Evolutionary conservation across 2,329 filamentous ascomycete genomes (phyloP), one percentile per base, ranked within the genome.

Genomic region (Sclerotinia trifoliorum): DNA sequence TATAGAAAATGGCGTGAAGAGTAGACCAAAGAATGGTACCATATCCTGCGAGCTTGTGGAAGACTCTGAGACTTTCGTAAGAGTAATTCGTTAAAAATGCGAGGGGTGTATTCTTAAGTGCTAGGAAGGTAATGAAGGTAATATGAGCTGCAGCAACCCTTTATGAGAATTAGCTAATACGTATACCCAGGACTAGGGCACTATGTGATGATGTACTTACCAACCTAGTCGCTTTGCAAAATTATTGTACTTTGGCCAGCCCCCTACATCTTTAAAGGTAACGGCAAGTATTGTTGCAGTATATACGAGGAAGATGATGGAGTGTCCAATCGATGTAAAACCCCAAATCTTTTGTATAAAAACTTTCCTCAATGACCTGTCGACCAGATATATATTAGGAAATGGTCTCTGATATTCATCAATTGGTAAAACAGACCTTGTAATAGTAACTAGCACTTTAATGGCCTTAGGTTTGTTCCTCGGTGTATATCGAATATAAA

Each of bases 101-200:
- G 24, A 88, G 75, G 0, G 85, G 86, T 0, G 85, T 88, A 73
- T 88, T 87, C 72, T 87, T 87, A 54, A 88, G 78, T 1, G 83
- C 80, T 21, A 88, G 77, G 61, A 87, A 83, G 17, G 86, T 78
- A 17, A 86, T 80, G 21, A 88, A 77, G 17, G 79, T 77, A 42
- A 86, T 75, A 71, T 88, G 88, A 44, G 74, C 78, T 17, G 80
- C 73, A 0, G 80, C 76, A 74, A 85, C 78, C 83, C 83, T 85
- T 24, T 19, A 49, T 49, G 7, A 0, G 21, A 49, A 21, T 49
- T 24, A 49, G 48, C 7, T 13, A 11, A 21, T 10, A 49, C 19
- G n/a, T 10, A 11, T 49, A 24, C 6, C 21, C 21, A 24, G 5
- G 48, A 11, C 48, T 49, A 3, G 19, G 48, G 24, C 8, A n/a